Conservation (phyloP, 352 stramenopile species). For the Phytopythium ostracodes region DNA sequence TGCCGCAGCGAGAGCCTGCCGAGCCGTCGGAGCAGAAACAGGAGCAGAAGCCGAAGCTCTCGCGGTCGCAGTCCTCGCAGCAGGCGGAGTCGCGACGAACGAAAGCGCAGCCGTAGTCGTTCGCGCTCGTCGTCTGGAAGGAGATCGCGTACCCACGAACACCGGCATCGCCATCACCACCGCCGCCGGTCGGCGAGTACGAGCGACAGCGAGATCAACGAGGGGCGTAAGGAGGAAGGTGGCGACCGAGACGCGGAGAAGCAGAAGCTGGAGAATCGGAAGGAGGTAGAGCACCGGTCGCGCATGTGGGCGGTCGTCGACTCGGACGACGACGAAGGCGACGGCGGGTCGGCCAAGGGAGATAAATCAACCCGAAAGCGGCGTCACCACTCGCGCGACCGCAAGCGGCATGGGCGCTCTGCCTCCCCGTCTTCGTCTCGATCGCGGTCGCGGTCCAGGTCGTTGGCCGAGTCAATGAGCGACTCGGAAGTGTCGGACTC, state of each 20-base stretch:
- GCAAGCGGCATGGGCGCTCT: constrained; percentile 15
- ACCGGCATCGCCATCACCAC: background rate
- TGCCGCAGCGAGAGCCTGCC: constrained; percentile 1
- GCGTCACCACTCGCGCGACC: background rate
- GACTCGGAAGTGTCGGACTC: constrained; percentile 25
- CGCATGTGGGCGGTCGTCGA: constrained; percentile 44
- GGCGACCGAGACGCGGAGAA: constrained; percentile 11
- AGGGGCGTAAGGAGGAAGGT: background rate
- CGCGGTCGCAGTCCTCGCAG: background rate
- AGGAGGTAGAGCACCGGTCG: constrained; percentile 30
- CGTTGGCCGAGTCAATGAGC: constrained; percentile 36
- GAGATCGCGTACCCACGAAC: background rate
- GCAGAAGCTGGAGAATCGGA: constrained; percentile 28
- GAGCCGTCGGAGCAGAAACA: constrained; percentile 8
- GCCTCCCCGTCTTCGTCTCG: constrained; percentile 33
- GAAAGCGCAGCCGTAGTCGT: background rate
- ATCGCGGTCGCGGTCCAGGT: constrained; percentile 8
- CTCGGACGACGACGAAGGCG: constrained; percentile 18
- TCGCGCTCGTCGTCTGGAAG: background rate
- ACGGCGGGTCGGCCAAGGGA: background rate
- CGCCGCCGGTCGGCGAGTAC: background rate
- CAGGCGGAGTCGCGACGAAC: background rate
- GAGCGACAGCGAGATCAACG: background rate
- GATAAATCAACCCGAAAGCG: background rate
- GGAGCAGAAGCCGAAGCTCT: constrained; percentile 10